Percentiles rank a stretch among this genome's conserved stretches.
Conservation (phyloP, 179 eudicot species). For the Amaranthus tricolor region DNA sequence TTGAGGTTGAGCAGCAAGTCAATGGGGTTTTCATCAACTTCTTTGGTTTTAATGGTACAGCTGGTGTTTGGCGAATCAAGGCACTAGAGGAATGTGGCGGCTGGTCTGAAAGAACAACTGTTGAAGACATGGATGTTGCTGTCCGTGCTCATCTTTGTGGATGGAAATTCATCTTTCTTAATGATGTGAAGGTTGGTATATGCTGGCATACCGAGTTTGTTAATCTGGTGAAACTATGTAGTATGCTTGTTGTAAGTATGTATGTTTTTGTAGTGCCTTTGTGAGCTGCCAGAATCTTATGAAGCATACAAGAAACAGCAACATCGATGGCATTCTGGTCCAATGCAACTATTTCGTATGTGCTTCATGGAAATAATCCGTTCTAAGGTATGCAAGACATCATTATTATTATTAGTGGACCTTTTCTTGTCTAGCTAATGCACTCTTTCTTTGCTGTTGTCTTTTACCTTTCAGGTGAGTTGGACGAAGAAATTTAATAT, state of each 20-base stretch:
- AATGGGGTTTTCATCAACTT: conserved; percentile 87
- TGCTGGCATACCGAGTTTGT: neutral
- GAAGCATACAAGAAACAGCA: conserved; percentile 94
- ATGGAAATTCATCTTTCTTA: conserved; percentile 83
- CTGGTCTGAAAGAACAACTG: conserved; percentile 91
- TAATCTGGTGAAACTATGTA: conserved; percentile 12
- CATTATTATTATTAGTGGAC: neutral
- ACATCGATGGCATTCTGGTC: conserved; percentile 95
- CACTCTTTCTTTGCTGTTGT: conserved; percentile 5
- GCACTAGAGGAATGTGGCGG: conserved; percentile 95
- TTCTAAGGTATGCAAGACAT: conserved; percentile 49
- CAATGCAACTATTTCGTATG: conserved; percentile 90
- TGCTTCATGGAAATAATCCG: conserved; percentile 69
- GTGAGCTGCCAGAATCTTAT: conserved; percentile 89
- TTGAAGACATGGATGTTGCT: conserved; percentile 98
- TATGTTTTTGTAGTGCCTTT: conserved; percentile 63
- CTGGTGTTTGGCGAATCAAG: conserved; percentile 96
- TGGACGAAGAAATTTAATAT: conserved; percentile 42
- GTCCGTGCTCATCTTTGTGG: conserved; percentile 97
- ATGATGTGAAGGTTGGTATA: conserved; percentile 75
- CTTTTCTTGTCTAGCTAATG: neutral
- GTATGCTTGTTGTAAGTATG: conserved; percentile 17
- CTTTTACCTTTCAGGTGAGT: conserved; percentile 35
- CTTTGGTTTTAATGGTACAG: conserved; percentile 96
- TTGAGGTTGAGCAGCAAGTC: conserved; percentile 97